Base-by-base conservation (phyloP, 2,329 filamentous ascomycete genomes). In the Diaporthe humulicola region DNA sequence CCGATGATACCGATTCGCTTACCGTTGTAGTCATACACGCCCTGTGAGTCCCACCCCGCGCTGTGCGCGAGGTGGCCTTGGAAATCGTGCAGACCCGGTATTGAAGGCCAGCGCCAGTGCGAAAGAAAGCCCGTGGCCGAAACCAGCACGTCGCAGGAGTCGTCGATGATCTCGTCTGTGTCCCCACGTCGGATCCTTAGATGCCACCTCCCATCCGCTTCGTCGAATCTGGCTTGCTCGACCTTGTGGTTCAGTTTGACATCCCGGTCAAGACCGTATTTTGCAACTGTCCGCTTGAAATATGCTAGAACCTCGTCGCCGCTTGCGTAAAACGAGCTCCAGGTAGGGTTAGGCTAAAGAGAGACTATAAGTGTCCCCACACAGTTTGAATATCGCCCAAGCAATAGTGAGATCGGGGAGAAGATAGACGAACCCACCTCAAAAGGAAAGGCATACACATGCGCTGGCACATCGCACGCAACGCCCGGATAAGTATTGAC, bases 391-490 rank as follows among this genome's bases (percentile, higher is more conserved):
- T 38, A 4, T 8, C 2, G n/a, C 14, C 1, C 30, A 28, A 25
- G 15, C 71, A 93, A 93, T 0, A 91, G 90, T 9, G 86, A 28
- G 30, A 7, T 12, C 14, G 8, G 0, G 12, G 7, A 10, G 25
- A 9, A 22, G 12, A 54, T 14, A 33, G 2, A 40, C 0, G 52
- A 2, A 64, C 71, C 22, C 25, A 61, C 72, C 56, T 74, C 72
- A 28, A 93, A 94, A 0, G 89, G 90, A 14, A 88, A 89, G 78
- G 93, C 91, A 76, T 94, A 94, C 25, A 91, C 90, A 79, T 93
- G 90, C 0, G 91, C 88, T 0, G 92, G 90, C 15, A 93, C 88
- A 79, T 93, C 91, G 76, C 92, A 93, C 57, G 90, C 84, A 1
- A 92, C 90, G 0, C 91, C 91, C 0, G 91, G 91, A 75, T 93